Percentiles rank a stretch among this genome's conserved stretches.
These are phyloP conservation scores for Candida sithepensis DNA, from an alignment of 805 yeast species.

Conservation along the genomic window DNA sequence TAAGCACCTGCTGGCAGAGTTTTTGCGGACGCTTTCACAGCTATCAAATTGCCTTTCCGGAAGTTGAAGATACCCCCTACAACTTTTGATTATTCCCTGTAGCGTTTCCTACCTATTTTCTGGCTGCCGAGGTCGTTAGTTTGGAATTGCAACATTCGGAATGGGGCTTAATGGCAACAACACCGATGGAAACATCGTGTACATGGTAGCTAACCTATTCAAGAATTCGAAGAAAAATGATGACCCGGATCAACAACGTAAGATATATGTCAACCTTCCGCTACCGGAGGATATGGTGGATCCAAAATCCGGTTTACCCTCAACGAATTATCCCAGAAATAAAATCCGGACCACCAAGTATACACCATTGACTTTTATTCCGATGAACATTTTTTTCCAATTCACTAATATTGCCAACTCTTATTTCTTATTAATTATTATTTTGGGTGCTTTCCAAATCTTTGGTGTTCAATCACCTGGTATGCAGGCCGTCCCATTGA, in stretches of 20 bases:
- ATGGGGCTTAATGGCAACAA: conserved; percentile 2
- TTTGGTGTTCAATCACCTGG: conserved; percentile 76
- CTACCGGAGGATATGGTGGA: conserved; percentile 60
- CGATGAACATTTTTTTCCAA: conserved; percentile 52
- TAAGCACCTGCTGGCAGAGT: too few species aligned
- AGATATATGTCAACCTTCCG: conserved; percentile 53
- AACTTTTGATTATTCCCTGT: too few species aligned
- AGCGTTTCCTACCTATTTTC: too few species aligned
- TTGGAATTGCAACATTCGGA: background rate
- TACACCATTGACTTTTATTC: conserved; percentile 54
- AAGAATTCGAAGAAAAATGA: conserved; percentile 1
- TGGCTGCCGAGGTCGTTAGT: too few species aligned
- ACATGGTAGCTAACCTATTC: conserved; percentile 3
- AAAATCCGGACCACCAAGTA: conserved; percentile 62
- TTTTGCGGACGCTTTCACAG: too few species aligned
- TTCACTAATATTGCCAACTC: conserved; percentile 57
- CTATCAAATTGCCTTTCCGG: too few species aligned
- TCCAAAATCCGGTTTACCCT: conserved; percentile 46
- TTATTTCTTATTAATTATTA: conserved; percentile 53
- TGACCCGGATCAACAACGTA: conserved; percentile 29
- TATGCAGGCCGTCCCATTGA: conserved; percentile 74
- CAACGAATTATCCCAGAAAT: conserved; percentile 44
- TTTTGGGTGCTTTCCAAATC: conserved; percentile 58
- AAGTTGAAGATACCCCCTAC: too few species aligned
- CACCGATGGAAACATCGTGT: conserved; percentile 5